Evolutionary conservation across 768 basidiomycete species (phyloP).

Genomic region (Boletellus ananiceps): DNA sequence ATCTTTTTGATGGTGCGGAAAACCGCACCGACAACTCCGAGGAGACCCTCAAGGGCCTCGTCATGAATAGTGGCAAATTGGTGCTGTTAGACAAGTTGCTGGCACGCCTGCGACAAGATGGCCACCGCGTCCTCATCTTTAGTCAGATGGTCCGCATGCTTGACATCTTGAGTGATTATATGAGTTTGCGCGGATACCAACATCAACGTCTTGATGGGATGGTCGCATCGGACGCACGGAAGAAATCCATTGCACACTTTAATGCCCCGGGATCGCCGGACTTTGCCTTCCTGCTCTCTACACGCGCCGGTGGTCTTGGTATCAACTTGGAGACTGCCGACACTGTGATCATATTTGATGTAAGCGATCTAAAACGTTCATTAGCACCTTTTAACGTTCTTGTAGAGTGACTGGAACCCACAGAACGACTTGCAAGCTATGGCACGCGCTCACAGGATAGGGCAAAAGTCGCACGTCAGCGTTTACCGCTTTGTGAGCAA

Average conservation of each 20-base stretch:
- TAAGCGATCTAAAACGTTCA: constrained; percentile 37
- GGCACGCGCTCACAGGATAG: constrained; percentile 98
- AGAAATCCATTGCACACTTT: constrained; percentile 96
- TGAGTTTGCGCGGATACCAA: constrained; percentile 81
- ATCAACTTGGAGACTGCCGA: constrained; percentile 99
- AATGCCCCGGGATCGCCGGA: constrained; percentile 90
- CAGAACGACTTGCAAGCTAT: constrained; percentile 99
- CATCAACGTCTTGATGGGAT: constrained; percentile 95
- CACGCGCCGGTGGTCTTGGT: constrained; percentile 94
- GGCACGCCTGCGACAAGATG: constrained; percentile 82
- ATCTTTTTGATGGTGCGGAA: constrained; percentile 96
- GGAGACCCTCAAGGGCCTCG: constrained; percentile 89
- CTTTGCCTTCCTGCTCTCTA: constrained; percentile 95
- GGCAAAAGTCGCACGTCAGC: constrained; percentile 97
- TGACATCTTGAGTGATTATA: constrained; percentile 97
- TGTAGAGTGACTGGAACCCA: constrained; percentile 95
- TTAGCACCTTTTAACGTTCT: constrained; percentile 8
- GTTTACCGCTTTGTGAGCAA: constrained; percentile 99
- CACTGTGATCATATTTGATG: constrained; percentile 98
- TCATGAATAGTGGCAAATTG: constrained; percentile 99
- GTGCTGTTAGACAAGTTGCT: constrained; percentile 96
- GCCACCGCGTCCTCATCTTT: constrained; percentile 97
- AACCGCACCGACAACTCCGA: constrained; percentile 54
- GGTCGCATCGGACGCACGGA: constrained; percentile 89
- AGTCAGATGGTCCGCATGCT: constrained; percentile 99